phyloP scores from a whole-genome alignment of 2,329 filamentous ascomycete genomes.

The Gliomastix tumulicola region DNA sequence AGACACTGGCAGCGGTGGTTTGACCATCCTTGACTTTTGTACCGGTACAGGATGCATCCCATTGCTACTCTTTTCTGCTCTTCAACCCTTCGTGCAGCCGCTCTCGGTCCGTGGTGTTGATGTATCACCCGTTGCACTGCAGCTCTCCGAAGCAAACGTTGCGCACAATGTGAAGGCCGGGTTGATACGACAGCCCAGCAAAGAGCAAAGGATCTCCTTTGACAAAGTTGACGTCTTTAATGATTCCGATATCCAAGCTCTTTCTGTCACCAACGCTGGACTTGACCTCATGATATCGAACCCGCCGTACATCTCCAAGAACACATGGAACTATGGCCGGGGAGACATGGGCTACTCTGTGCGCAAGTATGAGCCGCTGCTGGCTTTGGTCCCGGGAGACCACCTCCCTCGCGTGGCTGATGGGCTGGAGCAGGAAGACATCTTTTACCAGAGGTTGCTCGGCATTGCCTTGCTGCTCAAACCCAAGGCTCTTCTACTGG shows the following conservation, averaged over 20 bases:
- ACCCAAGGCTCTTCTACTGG: conserved; percentile 56
- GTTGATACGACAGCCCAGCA: conserved; percentile 9
- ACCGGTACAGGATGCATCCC: conserved; percentile 89
- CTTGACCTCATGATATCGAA: conserved; percentile 74
- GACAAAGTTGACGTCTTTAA: conserved; percentile 41
- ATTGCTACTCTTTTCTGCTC: conserved; percentile 62
- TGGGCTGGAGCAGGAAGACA: conserved; percentile 31
- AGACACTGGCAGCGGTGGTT: conserved; percentile 5
- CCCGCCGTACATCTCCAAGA: conserved; percentile 78
- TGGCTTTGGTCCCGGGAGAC: conserved; percentile 62
- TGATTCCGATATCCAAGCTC: conserved; percentile 22
- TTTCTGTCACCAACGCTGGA: no score
- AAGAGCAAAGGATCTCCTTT: conserved; percentile 32
- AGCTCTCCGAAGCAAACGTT: conserved; percentile 60
- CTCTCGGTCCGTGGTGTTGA: conserved; percentile 65
- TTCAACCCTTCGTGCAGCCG: conserved; percentile 30
- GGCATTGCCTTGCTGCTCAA: conserved; percentile 39
- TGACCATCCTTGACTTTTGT: conserved; percentile 77
- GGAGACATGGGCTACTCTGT: conserved; percentile 62
- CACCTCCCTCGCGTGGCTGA: conserved; percentile 15
- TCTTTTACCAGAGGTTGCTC: conserved; percentile 64
- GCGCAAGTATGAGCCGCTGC: conserved; percentile 69
- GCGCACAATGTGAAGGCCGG: conserved; percentile 32
- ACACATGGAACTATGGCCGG: conserved; percentile 27
- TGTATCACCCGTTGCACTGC: conserved; percentile 58